These are phyloP conservation scores for Fusarium neocosmosporiellum DNA, from an alignment of 2,329 filamentous ascomycete species.

Conservation along the genomic window DNA sequence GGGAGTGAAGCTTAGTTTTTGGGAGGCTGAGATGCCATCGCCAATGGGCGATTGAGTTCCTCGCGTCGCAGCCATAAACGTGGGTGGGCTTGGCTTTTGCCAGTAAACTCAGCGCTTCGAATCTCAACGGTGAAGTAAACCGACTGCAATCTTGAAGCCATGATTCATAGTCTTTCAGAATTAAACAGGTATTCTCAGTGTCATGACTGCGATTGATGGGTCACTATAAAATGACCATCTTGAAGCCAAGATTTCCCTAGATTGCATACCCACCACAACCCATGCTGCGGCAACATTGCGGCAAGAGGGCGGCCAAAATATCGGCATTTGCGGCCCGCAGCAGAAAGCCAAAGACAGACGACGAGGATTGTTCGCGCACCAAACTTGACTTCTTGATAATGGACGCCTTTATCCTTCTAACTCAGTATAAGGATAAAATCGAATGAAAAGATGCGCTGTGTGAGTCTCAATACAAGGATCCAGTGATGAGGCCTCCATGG, in stretches of 20 bases:
- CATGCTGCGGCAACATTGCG: background rate
- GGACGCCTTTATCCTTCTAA: too few species aligned
- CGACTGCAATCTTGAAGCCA: background rate
- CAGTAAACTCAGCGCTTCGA: background rate
- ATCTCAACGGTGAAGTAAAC: background rate
- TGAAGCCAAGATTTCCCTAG: background rate
- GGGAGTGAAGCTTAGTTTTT: background rate
- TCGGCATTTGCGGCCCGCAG: background rate
- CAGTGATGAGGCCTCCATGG: too few species aligned
- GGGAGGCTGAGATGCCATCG: background rate
- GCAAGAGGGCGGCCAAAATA: background rate
- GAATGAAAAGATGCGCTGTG: too few species aligned
- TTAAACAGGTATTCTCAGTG: background rate
- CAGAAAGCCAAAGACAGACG: background rate
- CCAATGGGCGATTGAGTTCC: background rate
- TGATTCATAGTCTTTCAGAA: accelerated
- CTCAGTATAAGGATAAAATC: too few species aligned
- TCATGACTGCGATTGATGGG: too few species aligned
- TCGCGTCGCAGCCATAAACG: background rate
- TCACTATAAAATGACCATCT: background rate
- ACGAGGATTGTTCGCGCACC: too few species aligned
- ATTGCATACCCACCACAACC: background rate
- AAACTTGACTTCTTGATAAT: too few species aligned
- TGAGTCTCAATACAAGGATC: too few species aligned
- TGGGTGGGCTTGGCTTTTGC: background rate